A percentile compares a stretch with the other conserved stretches of the same genome.
phyloP scores from a whole-genome alignment of 495 filamentous ascomycete genomes.

The Tricharina praecox region DNA sequence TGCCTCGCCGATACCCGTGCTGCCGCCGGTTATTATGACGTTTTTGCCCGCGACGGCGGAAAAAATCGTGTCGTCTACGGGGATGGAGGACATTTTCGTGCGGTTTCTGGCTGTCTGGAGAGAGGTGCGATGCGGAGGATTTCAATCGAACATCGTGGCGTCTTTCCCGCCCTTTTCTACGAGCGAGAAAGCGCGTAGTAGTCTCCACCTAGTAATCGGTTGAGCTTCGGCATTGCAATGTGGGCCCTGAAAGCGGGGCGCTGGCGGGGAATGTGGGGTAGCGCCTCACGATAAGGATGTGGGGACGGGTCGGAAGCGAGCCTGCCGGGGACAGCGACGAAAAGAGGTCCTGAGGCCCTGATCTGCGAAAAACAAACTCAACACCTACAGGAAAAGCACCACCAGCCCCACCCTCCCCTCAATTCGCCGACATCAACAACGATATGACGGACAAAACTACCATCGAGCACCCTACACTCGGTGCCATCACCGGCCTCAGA shows the following conservation, averaged over 20 bases:
- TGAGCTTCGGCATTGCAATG: not conserved
- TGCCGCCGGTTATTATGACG: slow-evolving; percentile 31
- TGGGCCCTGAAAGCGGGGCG: too few species aligned
- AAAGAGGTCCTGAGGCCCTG: too few species aligned
- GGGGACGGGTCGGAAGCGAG: not conserved
- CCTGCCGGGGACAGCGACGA: not conserved
- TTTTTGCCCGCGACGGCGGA: slow-evolving; percentile 23
- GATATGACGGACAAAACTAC: slow-evolving; percentile 36
- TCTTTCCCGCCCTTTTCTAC: too few species aligned
- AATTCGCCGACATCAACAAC: slow-evolving; percentile 65
- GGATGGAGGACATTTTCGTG: not conserved
- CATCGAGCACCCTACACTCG: slow-evolving; percentile 32
- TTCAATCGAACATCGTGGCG: not conserved
- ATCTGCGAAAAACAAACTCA: too few species aligned
- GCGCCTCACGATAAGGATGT: not conserved
- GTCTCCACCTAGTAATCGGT: not conserved
- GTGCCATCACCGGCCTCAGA: slow-evolving; percentile 15
- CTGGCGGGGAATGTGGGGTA: not conserved
- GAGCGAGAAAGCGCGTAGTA: too few species aligned
- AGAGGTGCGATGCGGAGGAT: not conserved
- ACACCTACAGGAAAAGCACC: too few species aligned
- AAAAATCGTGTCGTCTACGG: not conserved
- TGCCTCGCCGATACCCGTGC: slow-evolving; percentile 33
- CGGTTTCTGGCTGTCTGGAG: not conserved
- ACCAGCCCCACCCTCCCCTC: too few species aligned